A percentile compares a stretch with the other conserved stretches of the same genome.
These are phyloP conservation scores for Monosporascus sp. DNA, from an alignment of 2,329 filamentous ascomycete genomes.

Conservation along the genomic window DNA sequence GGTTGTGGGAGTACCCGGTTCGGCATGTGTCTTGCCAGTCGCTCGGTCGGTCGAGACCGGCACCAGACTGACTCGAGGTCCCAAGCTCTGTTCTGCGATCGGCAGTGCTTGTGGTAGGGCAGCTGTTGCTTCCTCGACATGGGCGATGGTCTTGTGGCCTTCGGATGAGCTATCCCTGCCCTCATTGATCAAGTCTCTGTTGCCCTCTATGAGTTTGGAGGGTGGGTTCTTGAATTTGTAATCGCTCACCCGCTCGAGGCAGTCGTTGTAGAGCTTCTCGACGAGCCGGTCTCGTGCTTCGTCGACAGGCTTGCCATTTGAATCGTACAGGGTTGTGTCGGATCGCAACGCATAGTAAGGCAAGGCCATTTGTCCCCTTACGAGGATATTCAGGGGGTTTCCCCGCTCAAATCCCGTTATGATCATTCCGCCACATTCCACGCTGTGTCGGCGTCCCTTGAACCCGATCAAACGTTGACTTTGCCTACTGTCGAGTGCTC, in stretches of 20 bases:
- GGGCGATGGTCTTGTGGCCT: slow-evolving; percentile 64
- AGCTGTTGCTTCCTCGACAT: slow-evolving; percentile 65
- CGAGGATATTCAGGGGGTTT: slow-evolving; percentile 86
- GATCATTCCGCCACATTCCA: slow-evolving; percentile 97
- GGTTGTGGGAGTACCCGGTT: slow-evolving; percentile 62
- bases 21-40: slow-evolving; percentile 67
- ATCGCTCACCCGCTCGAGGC: slow-evolving; percentile 82
- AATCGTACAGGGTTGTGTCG: slow-evolving; percentile 87
- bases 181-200: slow-evolving; percentile 73
- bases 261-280: slow-evolving; percentile 91
- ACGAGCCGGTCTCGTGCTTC: slow-evolving; percentile 72
- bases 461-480: slow-evolving; percentile 43
- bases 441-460: slow-evolving; percentile 65
- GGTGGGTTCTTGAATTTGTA: slow-evolving; percentile 76
- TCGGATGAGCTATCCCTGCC: slow-evolving; percentile 73
- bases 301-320: slow-evolving; percentile 71
- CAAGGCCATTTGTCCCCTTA: slow-evolving; percentile 83
- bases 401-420: slow-evolving; percentile 95
- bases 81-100: slow-evolving; percentile 49
- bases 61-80: slow-evolving; percentile 50
- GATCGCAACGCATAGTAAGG: slow-evolving; percentile 75
- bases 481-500: slow-evolving; percentile 55
- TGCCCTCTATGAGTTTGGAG: slow-evolving; percentile 71
- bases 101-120: slow-evolving; percentile 50
- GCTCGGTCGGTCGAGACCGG: slow-evolving; percentile 62